Percentiles rank a stretch among this genome's conserved stretches.
phyloP scores from a whole-genome alignment of 1,139 yeast genomes.

The Magnusiomyces suaveolens region DNA sequence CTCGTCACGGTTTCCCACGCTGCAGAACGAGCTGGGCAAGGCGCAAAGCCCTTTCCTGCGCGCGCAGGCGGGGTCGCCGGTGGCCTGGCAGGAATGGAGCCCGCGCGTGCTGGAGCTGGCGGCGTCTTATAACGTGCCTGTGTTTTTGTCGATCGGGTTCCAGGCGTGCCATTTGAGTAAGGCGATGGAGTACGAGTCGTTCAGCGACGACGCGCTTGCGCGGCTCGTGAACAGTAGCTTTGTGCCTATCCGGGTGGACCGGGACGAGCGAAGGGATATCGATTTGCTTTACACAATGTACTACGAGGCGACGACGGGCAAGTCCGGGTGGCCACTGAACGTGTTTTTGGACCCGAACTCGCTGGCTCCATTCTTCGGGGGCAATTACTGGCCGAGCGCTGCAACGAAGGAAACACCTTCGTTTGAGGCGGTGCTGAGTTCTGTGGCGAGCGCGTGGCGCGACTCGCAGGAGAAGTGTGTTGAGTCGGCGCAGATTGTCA shows the following conservation, averaged over 20 bases:
- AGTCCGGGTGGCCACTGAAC: conserved; percentile 38
- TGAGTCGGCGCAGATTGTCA: conserved; percentile 22
- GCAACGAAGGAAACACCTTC: conserved; percentile 9
- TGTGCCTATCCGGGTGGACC: conserved; percentile 33
- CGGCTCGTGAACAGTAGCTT: conserved; percentile 28
- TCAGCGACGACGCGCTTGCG: conserved; percentile 27
- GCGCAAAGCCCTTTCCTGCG: conserved; percentile 15
- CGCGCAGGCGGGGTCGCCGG: conserved; percentile 21
- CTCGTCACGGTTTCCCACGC: conserved; percentile 17
- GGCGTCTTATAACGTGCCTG: conserved; percentile 26
- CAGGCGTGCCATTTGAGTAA: conserved; percentile 36
- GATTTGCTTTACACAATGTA: conserved; percentile 34
- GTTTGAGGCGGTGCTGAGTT: conserved; percentile 25
- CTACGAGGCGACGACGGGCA: conserved; percentile 33
- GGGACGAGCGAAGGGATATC: conserved; percentile 35
- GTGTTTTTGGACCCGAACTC: conserved; percentile 32
- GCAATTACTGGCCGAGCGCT: conserved; percentile 35
- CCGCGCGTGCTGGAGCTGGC: conserved; percentile 29
- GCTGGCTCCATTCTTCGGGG: conserved; percentile 33
- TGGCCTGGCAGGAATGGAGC: conserved; percentile 36
- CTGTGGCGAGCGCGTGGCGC: conserved; percentile 27
- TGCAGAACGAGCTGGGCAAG: not conserved
- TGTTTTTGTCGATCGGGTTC: conserved; percentile 33
- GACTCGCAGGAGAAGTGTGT: conserved; percentile 22
- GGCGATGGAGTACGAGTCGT: conserved; percentile 33